These are phyloP conservation scores for Candida ipomoeae DNA, from an alignment of 805 yeast species.

Conservation along the genomic window DNA sequence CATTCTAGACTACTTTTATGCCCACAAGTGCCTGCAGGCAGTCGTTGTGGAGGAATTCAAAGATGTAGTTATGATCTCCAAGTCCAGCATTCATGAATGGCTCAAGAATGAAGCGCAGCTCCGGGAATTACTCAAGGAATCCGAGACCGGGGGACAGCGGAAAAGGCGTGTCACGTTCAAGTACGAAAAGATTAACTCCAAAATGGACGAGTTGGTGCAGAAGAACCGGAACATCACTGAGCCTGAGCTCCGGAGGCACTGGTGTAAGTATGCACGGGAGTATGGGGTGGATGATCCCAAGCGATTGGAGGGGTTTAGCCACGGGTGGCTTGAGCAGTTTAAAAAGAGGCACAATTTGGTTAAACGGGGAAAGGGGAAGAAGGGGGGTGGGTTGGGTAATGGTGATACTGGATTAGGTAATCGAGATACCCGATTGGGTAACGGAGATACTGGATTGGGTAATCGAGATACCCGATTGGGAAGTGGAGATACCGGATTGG, in stretches of 20 bases:
- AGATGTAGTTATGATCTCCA: constrained; percentile 50
- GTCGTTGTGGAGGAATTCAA: constrained; percentile 53
- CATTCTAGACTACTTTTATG: constrained; percentile 49
- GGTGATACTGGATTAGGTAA: no score
- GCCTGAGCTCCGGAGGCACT: constrained; percentile 51
- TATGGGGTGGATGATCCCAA: constrained; percentile 60
- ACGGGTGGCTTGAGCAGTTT: constrained; percentile 62
- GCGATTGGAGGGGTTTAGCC: constrained; percentile 50
- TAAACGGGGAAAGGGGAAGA: not conserved
- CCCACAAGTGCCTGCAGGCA: constrained; percentile 49
- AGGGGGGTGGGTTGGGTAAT: no score
- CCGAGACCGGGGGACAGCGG: constrained; percentile 36
- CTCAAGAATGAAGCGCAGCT: constrained; percentile 49
- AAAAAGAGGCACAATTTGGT: constrained; percentile 44
- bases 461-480: no score
- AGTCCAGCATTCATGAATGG: constrained; percentile 61
- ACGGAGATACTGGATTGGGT: no score
- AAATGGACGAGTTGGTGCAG: constrained; percentile 53
- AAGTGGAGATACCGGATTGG: no score
- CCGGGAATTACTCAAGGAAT: constrained; percentile 35
- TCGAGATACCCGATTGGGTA: no score
- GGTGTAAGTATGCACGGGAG: constrained; percentile 52
- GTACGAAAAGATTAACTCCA: constrained; percentile 54
- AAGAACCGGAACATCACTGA: constrained; percentile 49
- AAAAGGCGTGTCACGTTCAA: constrained; percentile 43